Evolutionary conservation across 169 alveolate species (phyloP).

Genomic region (Amoebophrya sp.): DNA sequence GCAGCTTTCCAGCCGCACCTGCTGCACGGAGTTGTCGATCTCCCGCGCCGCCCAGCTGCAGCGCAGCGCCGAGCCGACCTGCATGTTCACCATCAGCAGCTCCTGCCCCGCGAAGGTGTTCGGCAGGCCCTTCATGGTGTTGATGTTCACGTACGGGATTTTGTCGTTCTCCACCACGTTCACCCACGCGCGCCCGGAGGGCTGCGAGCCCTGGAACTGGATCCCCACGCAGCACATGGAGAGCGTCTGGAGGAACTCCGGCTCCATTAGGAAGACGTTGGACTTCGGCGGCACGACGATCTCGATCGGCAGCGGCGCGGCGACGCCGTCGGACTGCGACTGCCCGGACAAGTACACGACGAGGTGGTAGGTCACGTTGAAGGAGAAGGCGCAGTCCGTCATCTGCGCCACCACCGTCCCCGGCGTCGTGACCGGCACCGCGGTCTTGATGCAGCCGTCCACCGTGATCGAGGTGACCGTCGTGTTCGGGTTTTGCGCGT

Average conservation of each 20-base stretch:
- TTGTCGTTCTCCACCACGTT: background rate
- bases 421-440: background rate
- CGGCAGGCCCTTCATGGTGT: background rate
- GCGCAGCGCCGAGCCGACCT: background rate
- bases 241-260: background rate
- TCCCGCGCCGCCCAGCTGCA: background rate
- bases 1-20: background rate
- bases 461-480: background rate
- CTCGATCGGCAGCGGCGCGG: constrained; percentile 1
- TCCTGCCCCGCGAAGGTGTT: background rate
- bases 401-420: background rate
- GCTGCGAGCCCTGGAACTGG: background rate
- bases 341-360: background rate
- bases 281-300: background rate
- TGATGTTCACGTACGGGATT: background rate
- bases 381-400: background rate
- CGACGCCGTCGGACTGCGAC: background rate
- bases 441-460: constrained; percentile 4
- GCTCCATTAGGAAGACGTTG: background rate
- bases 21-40: background rate
- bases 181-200: background rate
- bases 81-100: background rate
- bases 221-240: background rate
- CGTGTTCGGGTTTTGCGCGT: background rate
- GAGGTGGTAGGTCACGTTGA: background rate